phyloP scores from a whole-genome alignment of 129 eudicot genomes.

The Pulicaria dysenterica region DNA sequence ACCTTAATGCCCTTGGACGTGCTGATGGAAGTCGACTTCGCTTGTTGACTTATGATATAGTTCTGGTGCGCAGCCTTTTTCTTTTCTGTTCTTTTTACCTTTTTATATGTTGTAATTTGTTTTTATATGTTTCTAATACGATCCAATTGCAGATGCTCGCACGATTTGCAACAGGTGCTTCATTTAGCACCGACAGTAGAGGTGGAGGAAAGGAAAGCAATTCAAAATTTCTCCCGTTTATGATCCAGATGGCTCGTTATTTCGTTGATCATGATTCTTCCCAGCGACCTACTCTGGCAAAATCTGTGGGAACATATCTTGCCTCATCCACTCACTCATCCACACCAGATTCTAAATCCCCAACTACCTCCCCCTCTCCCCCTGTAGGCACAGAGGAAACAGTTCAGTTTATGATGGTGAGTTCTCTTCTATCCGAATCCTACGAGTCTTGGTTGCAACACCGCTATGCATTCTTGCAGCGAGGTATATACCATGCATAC shows the following conservation, averaged over 20 bases:
- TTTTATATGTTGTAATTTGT: background rate
- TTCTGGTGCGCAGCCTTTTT: constrained; percentile 55
- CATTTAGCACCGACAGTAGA: constrained; percentile 79
- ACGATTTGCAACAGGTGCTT: constrained; percentile 96
- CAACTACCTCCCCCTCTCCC: constrained; percentile 48
- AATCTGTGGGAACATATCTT: constrained; percentile 65
- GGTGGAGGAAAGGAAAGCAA: constrained; percentile 99
- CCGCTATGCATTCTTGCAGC: constrained; percentile 79
- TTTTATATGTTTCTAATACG: background rate
- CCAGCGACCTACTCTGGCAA: constrained; percentile 63
- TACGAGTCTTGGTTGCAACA: constrained; percentile 92
- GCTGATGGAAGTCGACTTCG: constrained; percentile 97
- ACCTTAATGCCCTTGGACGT: constrained; percentile 91
- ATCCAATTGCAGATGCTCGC: constrained; percentile 83
- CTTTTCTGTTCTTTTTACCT: background rate
- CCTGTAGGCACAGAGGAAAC: constrained; percentile 80
- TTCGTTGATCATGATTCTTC: constrained; percentile 79
- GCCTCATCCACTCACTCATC: constrained; percentile 44
- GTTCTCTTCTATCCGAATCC: constrained; percentile 82
- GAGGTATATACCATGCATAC: constrained; percentile 93
- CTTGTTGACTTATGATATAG: constrained; percentile 89
- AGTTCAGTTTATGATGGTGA: constrained; percentile 97
- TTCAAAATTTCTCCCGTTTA: constrained; percentile 86
- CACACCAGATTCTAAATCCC: constrained; percentile 56
- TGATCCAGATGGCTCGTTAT: constrained; percentile 97